phyloP scores from a whole-genome alignment of 2,329 filamentous ascomycete genomes.

The Ustilaginoidea virens region DNA sequence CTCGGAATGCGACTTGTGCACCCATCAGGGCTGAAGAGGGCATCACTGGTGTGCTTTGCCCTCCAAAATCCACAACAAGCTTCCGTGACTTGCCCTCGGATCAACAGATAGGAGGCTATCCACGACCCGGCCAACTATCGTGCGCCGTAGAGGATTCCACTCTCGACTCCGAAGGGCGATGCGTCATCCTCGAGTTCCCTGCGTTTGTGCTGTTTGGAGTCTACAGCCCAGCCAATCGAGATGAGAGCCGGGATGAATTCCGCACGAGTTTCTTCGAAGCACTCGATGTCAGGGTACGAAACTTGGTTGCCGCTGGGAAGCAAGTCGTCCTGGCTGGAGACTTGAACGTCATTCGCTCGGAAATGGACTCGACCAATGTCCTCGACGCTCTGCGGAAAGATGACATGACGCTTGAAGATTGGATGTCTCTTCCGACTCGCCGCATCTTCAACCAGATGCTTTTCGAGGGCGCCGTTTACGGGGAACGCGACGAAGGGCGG shows the following conservation, averaged over 20 bases:
- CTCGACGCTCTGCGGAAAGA: slow-evolving; percentile 58
- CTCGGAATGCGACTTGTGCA: slow-evolving; percentile 67
- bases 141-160: slow-evolving; percentile 48
- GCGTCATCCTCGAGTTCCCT: slow-evolving; percentile 81
- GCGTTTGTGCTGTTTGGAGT: slow-evolving; percentile 88
- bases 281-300: slow-evolving; percentile 71
- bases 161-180: slow-evolving; percentile 84
- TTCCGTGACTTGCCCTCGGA: slow-evolving; percentile 62
- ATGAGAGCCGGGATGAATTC: slow-evolving; percentile 71
- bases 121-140: slow-evolving; percentile 49
- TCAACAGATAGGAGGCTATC: slow-evolving; percentile 81
- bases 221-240: slow-evolving; percentile 81
- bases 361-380: slow-evolving; percentile 63
- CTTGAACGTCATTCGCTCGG: slow-evolving; percentile 59
- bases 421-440: slow-evolving; percentile 54
- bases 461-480: slow-evolving; percentile 52
- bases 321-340: slow-evolving; percentile 77
- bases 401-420: slow-evolving; percentile 52
- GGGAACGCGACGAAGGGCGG: slow-evolving; percentile 50
- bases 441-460: slow-evolving; percentile 79
- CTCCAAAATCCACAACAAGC: slow-evolving; percentile 51
- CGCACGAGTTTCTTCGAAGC: slow-evolving; percentile 65
- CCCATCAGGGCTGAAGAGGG: slow-evolving; percentile 90
- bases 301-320: slow-evolving; percentile 67
- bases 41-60: slow-evolving; percentile 65